These are phyloP conservation scores for Pharnaceum exiguum DNA, from an alignment of 148 eudicot genomes.

Conservation along the genomic window DNA sequence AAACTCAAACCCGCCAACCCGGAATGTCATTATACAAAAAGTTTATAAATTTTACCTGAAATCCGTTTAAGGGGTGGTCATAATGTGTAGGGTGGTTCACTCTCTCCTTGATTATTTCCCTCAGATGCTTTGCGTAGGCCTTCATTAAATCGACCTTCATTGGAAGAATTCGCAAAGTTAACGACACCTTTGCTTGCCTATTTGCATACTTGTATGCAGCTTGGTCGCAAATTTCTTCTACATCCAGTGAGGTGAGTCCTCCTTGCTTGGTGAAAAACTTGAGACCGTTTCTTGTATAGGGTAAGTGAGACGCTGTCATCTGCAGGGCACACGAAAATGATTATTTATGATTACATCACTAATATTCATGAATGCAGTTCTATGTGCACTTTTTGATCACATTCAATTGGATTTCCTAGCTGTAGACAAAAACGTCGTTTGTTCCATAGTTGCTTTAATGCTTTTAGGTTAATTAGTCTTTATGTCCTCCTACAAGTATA, in stretches of 20 bases:
- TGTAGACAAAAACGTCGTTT: too few species aligned
- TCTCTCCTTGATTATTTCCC: conserved; percentile 78
- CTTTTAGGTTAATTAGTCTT: too few species aligned
- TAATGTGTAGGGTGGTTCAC: conserved; percentile 77
- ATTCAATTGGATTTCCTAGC: too few species aligned
- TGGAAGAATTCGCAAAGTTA: conserved; percentile 36
- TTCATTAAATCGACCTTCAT: conserved; percentile 70
- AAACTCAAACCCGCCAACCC: too few species aligned
- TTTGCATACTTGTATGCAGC: conserved; percentile 82
- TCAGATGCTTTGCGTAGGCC: conserved; percentile 62
- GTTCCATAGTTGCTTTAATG: too few species aligned
- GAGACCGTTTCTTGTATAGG: conserved; percentile 88
- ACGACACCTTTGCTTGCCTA: conserved; percentile 60
- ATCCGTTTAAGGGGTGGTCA: conserved; percentile 78
- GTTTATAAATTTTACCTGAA: conserved; percentile 50
- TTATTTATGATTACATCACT: too few species aligned
- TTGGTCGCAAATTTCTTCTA: conserved; percentile 72
- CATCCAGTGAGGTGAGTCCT: conserved; percentile 71
- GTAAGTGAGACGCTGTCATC: conserved; percentile 98
- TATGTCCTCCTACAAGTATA: too few species aligned
- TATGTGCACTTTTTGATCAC: too few species aligned
- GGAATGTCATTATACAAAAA: too few species aligned
- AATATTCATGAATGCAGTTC: too few species aligned
- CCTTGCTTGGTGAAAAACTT: conserved; percentile 87
- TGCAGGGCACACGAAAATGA: too few species aligned